phyloP scores from a whole-genome alignment of 2,329 filamentous ascomycete genomes.

The Ophiocordyceps robertsii region DNA sequence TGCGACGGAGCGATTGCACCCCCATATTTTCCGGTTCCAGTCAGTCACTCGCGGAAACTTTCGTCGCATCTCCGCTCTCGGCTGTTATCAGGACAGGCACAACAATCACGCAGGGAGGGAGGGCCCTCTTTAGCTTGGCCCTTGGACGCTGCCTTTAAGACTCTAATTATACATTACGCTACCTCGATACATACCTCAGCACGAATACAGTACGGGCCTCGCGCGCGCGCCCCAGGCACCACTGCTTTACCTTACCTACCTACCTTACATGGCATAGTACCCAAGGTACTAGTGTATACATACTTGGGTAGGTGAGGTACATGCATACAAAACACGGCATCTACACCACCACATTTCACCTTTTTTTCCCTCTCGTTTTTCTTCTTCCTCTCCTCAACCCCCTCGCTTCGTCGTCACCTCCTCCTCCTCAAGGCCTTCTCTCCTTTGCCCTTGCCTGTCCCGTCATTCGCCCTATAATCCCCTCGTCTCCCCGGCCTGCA shows the following conservation, averaged over 20 bases:
- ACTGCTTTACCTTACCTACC: no score
- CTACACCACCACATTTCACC: no score
- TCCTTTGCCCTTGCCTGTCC: not conserved
- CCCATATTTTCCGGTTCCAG: conserved; percentile 4
- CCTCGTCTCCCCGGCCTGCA: not conserved
- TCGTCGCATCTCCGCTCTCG: conserved; percentile 6
- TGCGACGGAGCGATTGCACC: not conserved
- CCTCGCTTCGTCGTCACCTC: not conserved
- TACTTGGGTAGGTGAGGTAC: no score
- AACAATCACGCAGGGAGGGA: not conserved
- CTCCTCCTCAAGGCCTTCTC: not conserved
- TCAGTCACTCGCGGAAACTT: not conserved
- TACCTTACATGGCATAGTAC: no score
- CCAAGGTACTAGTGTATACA: no score
- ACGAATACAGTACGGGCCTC: no score
- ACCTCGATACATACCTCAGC: not conserved
- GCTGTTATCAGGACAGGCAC: conserved; percentile 3
- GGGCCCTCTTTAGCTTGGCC: not conserved
- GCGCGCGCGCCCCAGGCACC: no score
- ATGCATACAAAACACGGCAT: no score
- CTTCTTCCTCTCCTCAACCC: not conserved
- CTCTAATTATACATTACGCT: not conserved
- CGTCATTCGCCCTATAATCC: not conserved
- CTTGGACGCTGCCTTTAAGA: not conserved
- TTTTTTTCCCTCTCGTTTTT: not conserved